Evolutionary conservation across 352 stramenopile species (phyloP).

Genomic region (Globisporangium paroecandrum): DNA sequence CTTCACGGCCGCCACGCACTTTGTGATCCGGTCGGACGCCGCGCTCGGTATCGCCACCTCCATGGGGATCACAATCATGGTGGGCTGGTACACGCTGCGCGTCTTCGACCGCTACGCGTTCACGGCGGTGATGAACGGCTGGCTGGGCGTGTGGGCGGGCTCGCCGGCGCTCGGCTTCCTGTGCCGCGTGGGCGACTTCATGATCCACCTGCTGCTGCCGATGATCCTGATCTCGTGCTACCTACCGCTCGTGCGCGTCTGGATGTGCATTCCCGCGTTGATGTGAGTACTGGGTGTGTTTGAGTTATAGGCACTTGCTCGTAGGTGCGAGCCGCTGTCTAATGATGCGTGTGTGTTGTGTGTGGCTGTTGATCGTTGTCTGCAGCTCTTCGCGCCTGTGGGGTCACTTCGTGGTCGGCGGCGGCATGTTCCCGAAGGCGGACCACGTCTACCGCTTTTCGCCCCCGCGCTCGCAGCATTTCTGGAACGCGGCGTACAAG

Average conservation of each 20-base stretch:
- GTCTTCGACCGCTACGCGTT: conserved; percentile 78
- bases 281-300: conserved; percentile 35
- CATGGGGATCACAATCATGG: conserved; percentile 84
- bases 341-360: conserved; percentile 1
- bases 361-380: neutral
- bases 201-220: conserved; percentile 66
- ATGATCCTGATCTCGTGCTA: conserved; percentile 79
- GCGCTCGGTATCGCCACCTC: conserved; percentile 71
- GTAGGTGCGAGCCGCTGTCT: neutral
- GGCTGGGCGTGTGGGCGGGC: conserved; percentile 73
- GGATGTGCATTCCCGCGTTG: conserved; percentile 76
- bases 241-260: conserved; percentile 66
- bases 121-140: conserved; percentile 65
- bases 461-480: conserved; percentile 64
- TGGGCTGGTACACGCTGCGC: conserved; percentile 81
- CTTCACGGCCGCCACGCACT: conserved; percentile 56
- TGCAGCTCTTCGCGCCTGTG: conserved; percentile 68
- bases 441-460: conserved; percentile 80
- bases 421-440: conserved; percentile 65
- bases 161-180: conserved; percentile 58
- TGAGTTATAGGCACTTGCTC: neutral
- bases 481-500: conserved; percentile 77
- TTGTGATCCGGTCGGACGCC: conserved; percentile 43
- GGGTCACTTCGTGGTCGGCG: conserved; percentile 68
- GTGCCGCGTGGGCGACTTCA: conserved; percentile 53